phyloP scores from a whole-genome alignment of 257 asterid genomes.

The Phtheirospermum japonicum region DNA sequence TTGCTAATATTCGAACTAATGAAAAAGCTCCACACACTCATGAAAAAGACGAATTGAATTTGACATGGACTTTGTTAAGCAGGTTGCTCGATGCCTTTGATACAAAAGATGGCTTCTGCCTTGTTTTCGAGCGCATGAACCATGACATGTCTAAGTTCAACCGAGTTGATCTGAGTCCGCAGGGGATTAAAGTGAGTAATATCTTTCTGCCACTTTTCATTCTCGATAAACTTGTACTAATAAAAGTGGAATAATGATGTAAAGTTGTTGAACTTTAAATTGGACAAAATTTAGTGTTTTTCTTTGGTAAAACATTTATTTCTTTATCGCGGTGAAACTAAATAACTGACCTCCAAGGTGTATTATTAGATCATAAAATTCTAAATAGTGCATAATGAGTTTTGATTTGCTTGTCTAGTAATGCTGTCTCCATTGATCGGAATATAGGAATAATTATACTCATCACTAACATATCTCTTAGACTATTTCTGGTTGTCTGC shows the following conservation, averaged over 20 bases:
- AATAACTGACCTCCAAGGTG: not conserved
- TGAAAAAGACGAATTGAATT: not conserved
- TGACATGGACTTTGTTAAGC: not conserved
- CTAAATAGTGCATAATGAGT: not conserved
- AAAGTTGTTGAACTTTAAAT: not conserved
- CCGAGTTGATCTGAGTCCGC: not conserved
- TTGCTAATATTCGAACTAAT: slow-evolving; percentile 1
- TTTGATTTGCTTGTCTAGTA: not conserved
- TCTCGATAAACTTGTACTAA: not conserved
- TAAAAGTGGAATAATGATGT: not conserved
- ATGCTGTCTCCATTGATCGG: too few species aligned
- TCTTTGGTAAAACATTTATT: not conserved
- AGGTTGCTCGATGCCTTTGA: not conserved
- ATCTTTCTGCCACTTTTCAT: not conserved
- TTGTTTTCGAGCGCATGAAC: not conserved
- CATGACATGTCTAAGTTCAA: not conserved
- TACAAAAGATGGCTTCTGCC: too few species aligned
- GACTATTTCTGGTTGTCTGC: not conserved
- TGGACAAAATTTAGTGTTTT: not conserved
- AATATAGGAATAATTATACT: not conserved
- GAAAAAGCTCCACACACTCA: too few species aligned
- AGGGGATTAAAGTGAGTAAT: not conserved
- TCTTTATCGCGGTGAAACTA: not conserved
- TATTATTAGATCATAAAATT: not conserved
- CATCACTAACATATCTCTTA: too few species aligned